Evolutionary conservation across 1,139 yeast species (phyloP).

Genomic region (Lodderomyces oxycetoniae): DNA sequence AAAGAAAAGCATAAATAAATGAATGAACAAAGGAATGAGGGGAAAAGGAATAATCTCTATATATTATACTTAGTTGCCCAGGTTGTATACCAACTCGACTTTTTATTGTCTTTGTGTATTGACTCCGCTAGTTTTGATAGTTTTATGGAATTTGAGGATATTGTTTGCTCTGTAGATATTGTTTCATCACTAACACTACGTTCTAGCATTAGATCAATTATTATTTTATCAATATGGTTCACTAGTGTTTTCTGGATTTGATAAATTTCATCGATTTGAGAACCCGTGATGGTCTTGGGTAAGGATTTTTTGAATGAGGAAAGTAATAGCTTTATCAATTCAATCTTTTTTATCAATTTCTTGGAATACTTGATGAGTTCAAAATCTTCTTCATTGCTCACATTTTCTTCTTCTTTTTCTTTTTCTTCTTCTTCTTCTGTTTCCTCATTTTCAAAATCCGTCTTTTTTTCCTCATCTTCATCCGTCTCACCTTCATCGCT

Average conservation of each 20-base stretch:
- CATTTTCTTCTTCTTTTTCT: slow-evolving; percentile 19
- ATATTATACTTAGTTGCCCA: slow-evolving; percentile 41
- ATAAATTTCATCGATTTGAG: slow-evolving; percentile 33
- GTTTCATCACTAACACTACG: slow-evolving; percentile 30
- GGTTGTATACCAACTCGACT: slow-evolving; percentile 47
- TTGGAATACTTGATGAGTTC: slow-evolving; percentile 36
- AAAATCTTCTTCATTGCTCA: slow-evolving; percentile 1
- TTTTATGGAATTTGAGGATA: slow-evolving; percentile 26
- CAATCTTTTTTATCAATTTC: slow-evolving; percentile 50
- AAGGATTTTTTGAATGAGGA: slow-evolving; percentile 53
- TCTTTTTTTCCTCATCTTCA: slow-evolving; percentile 22
- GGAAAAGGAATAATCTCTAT: not conserved
- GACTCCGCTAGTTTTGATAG: slow-evolving; percentile 33
- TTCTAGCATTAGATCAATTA: slow-evolving; percentile 47
- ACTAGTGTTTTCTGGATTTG: slow-evolving; percentile 29
- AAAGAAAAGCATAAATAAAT: not conserved
- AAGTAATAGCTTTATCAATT: slow-evolving; percentile 50
- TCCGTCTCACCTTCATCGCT: slow-evolving; percentile 32
- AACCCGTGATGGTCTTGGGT: slow-evolving; percentile 36
- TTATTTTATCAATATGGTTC: slow-evolving; percentile 39
- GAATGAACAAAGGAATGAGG: no score
- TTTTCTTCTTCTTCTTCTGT: slow-evolving; percentile 20
- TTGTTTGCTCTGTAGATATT: slow-evolving; percentile 20
- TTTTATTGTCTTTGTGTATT: slow-evolving; percentile 37
- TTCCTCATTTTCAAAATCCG: slow-evolving; percentile 23